phyloP scores from a whole-genome alignment of 805 yeast genomes.

The Candida ascalaphidarum region DNA sequence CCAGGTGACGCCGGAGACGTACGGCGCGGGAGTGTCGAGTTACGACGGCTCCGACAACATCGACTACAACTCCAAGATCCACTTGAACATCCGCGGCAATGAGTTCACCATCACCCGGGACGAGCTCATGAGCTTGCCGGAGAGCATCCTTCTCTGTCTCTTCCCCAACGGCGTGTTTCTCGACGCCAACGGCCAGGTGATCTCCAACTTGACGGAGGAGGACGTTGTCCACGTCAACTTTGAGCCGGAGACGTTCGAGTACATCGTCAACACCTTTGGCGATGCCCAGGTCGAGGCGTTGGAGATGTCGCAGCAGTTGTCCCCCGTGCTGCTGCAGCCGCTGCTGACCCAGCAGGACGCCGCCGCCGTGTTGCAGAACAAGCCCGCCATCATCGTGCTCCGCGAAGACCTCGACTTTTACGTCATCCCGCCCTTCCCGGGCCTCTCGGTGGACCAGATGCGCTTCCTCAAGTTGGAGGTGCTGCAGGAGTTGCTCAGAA shows the following conservation, averaged over 20 bases:
- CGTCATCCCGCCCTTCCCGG: slow-evolving; percentile 69
- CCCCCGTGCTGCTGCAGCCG: slow-evolving; percentile 23
- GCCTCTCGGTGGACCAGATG: slow-evolving; percentile 51
- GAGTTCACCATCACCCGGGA: slow-evolving; percentile 75
- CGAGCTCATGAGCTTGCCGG: slow-evolving; percentile 88
- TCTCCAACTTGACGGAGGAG: slow-evolving; percentile 69
- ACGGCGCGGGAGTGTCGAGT: slow-evolving; percentile 12
- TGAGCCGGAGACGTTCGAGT: slow-evolving; percentile 78
- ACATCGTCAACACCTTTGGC: slow-evolving; percentile 66
- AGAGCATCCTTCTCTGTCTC: slow-evolving; percentile 74
- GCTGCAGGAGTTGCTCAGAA: slow-evolving; percentile 53
- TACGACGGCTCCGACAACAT: slow-evolving; percentile 23
- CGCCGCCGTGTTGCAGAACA: slow-evolving; percentile 59
- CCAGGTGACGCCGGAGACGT: slow-evolving; percentile 49
- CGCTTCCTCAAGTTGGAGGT: slow-evolving; percentile 62
- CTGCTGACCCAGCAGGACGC: slow-evolving; percentile 10
- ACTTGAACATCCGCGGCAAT: slow-evolving; percentile 68
- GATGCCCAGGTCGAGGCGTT: slow-evolving; percentile 55
- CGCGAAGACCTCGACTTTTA: slow-evolving; percentile 93
- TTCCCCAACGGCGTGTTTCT: slow-evolving; percentile 88
- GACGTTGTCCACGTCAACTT: slow-evolving; percentile 80
- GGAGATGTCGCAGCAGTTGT: slow-evolving; percentile 12
- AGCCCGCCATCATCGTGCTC: slow-evolving; percentile 86
- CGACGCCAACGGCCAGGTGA: slow-evolving; percentile 68
- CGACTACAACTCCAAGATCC: slow-evolving; percentile 60